Base-by-base conservation (phyloP, 2,329 filamentous ascomycete species). In the Beauveria scarabaeidicola region DNA sequence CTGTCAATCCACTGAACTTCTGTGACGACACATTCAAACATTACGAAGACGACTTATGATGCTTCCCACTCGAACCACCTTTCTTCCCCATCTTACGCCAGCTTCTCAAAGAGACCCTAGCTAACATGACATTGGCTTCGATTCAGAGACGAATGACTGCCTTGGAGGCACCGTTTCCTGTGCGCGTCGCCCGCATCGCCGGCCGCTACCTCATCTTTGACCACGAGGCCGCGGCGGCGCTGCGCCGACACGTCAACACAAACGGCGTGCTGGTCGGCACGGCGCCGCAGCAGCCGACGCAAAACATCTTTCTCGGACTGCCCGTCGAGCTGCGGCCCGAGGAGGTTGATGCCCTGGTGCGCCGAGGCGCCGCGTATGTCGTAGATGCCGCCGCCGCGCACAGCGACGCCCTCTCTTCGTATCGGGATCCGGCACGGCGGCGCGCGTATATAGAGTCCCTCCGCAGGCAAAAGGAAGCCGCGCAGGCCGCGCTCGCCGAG, bases 121-220 rank as follows among this genome's bases (percentile, higher is more conserved):
- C 59, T 57, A 59, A 59, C 54, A 51, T 48, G 51, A n/a, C 36
- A 43, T 29, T 50, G 44, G 27, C 19, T 17, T 38, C 19, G 53
- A n/a, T 51, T 11, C 40, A 55, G 58, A 50, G 50, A 23, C 44
- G 10, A 50, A 61, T 70, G 67, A 52, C 63, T 62, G 32, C 60
- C 63, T 29, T 41, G 61, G 41, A 63, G 64, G 62, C 62, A 19
- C 23, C 60, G 46, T 58, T 55, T 29, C 84, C 83, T 11, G 82
- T 96, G 63, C 86, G 90, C 62, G 94, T 97, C 69, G 93, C 90
- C 65, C 81, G 83, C 70, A 85, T 96, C 62, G 86, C 86, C 51
- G 86, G 87, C 66, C 87, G 89, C 64, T 97, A 93, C 76, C 84
- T 97, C 62, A 79, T 99, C 66, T 97, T 97, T 78, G 91, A 96